A percentile compares a stretch with the other conserved stretches of the same genome.
These are phyloP conservation scores for Kalaharituber pfeilii DNA, from an alignment of 2,329 filamentous ascomycete species.

Conservation along the genomic window DNA sequence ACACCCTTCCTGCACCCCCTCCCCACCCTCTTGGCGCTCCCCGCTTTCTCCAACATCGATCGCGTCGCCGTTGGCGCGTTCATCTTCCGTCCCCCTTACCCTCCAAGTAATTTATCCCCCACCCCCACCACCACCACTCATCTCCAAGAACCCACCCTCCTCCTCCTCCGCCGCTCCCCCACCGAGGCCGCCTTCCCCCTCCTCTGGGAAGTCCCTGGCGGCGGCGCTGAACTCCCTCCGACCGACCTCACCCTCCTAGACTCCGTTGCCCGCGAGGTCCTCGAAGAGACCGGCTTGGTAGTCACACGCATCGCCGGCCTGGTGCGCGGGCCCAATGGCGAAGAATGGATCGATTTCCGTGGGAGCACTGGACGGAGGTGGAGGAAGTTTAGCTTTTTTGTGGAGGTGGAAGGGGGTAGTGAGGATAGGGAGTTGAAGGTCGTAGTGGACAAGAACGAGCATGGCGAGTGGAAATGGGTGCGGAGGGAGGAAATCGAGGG, in stretches of 20 bases:
- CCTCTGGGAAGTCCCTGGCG: slow-evolving; percentile 37
- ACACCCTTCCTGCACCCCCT: too few relatives aligned
- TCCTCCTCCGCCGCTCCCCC: slow-evolving; percentile 31
- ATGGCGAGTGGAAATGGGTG: slow-evolving; percentile 18
- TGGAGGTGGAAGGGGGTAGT: slow-evolving; percentile 16
- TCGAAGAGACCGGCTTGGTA: slow-evolving; percentile 36
- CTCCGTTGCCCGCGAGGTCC: slow-evolving; percentile 34
- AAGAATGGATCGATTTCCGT: slow-evolving; percentile 18
- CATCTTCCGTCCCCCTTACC: slow-evolving; percentile 8
- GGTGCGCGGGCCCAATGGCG: slow-evolving; percentile 24
- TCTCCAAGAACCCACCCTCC: slow-evolving; percentile 19
- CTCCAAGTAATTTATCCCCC: background rate
- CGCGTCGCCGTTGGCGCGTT: slow-evolving; percentile 9
- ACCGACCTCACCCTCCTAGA: slow-evolving; percentile 34
- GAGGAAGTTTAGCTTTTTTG: slow-evolving; percentile 20
- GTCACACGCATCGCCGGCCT: slow-evolving; percentile 29
- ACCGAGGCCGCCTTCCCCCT: slow-evolving; percentile 27
- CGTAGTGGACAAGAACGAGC: slow-evolving; percentile 17
- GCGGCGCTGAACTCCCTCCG: slow-evolving; percentile 29
- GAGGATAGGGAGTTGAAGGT: too few relatives aligned
- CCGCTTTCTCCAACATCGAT: too few relatives aligned
- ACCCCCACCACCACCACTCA: background rate
- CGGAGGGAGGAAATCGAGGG: slow-evolving; percentile 2
- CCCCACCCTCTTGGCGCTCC: too few relatives aligned
- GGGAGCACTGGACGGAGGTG: slow-evolving; percentile 11